These are phyloP conservation scores for Geoglossum glabrum DNA, from an alignment of 495 filamentous ascomycete species.

Conservation along the genomic window DNA sequence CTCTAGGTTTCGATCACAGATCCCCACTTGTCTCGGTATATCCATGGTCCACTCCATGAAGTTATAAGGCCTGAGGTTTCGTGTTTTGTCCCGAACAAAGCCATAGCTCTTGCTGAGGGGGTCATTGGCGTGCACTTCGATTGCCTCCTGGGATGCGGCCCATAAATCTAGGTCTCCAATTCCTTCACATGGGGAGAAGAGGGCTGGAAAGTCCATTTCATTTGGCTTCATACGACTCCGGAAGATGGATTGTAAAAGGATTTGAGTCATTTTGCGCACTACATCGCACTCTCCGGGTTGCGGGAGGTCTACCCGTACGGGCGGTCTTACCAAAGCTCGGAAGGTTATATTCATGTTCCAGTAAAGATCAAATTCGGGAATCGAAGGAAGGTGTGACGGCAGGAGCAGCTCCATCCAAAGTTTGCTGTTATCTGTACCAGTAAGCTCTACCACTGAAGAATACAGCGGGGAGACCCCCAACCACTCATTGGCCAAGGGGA, in stretches of 20 bases:
- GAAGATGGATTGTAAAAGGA: conserved; percentile 19
- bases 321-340: not conserved
- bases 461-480: conserved; percentile 16
- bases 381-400: conserved; percentile 15
- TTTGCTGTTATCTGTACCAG: conserved; percentile 11
- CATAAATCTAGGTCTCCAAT: not conserved
- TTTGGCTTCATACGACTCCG: conserved; percentile 11
- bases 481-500: conserved; percentile 37
- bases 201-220: conserved; percentile 16
- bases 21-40: not conserved
- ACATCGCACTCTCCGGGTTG: not conserved
- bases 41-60: conserved; percentile 2
- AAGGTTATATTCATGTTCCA: conserved; percentile 23
- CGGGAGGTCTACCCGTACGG: not conserved
- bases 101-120: not conserved
- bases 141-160: not conserved
- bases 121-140: not conserved
- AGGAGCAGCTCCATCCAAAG: conserved; percentile 17
- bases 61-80: not conserved
- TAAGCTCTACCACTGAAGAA: conserved; percentile 17
- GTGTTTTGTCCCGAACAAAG: not conserved
- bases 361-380: conserved; percentile 20
- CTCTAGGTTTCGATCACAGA: not conserved
- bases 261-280: conserved; percentile 8
- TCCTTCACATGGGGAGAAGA: conserved; percentile 15